These are phyloP conservation scores for Tuber microsphaerosporum DNA, from an alignment of 495 filamentous ascomycete genomes.

Conservation along the genomic window DNA sequence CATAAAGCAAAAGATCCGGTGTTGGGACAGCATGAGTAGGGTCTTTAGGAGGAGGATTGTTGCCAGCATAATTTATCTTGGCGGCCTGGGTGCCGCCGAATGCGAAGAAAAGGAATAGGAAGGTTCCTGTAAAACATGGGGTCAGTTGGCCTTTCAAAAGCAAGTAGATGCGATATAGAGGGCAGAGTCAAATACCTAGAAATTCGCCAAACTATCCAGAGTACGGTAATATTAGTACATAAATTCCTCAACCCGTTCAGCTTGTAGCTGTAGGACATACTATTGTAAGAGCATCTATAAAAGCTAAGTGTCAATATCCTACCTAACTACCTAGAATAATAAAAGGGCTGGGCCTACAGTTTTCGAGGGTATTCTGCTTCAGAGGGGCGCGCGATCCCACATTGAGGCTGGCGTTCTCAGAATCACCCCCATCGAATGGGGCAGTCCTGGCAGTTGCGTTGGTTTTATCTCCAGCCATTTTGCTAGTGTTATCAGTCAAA, in stretches of 20 bases:
- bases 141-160: slow-evolving; percentile 46
- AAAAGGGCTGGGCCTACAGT: neutral
- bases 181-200: neutral
- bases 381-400: neutral
- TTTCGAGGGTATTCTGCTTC: neutral
- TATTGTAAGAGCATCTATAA: slow-evolving; percentile 20
- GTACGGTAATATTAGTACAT: neutral
- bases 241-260: slow-evolving; percentile 36
- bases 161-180: neutral
- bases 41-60: slow-evolving; percentile 28
- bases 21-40: slow-evolving; percentile 40
- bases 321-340: neutral
- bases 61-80: slow-evolving; percentile 46
- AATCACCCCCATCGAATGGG: neutral
- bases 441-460: neutral
- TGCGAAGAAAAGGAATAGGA: slow-evolving; percentile 74
- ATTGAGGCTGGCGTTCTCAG: neutral
- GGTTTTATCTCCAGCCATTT: neutral
- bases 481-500: neutral
- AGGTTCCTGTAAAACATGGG: slow-evolving; percentile 52
- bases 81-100: slow-evolving; percentile 72
- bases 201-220: neutral
- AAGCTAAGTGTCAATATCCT: neutral
- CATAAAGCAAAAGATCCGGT: slow-evolving; percentile 55
- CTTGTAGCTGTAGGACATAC: slow-evolving; percentile 1